Evolutionary conservation across 768 basidiomycete species (phyloP), one percentile per base, ranked within the genome.

Genomic region (Lactarius tabidus): DNA sequence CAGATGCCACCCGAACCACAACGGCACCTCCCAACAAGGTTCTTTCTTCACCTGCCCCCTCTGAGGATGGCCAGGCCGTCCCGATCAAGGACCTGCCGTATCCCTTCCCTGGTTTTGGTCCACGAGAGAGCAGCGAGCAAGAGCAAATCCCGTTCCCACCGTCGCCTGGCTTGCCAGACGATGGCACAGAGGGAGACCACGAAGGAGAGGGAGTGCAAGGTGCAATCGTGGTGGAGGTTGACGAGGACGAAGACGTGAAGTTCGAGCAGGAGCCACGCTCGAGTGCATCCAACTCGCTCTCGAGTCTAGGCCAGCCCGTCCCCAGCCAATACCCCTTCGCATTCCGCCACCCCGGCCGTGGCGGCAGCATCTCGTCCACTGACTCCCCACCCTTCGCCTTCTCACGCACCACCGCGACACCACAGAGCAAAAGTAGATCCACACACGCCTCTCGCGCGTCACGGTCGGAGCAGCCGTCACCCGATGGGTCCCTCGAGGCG

Each of bases 61-160:
- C 86, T 33, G 82, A 80, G 67, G 73, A 82, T 57, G 82, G 76
- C 73, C 84, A 89, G 60, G 78, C 77, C 12, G 77, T 72, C 6
- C 81, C 87, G 35, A 72, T 85, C 61, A 77, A 80, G 76, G 75
- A 76, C 66, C 69, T 88, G 36, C 87, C 88, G 6, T 93, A 93
- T 77, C 89, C 91, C 0, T 92, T 93, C 73, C 75, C 83, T 1
- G 83, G 79, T 9, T 82, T 81, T 62, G 83, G 83, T 54, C 83
- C 85, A 0, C 86, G 86, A 66, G 67, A 70, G 18, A 59, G 60
- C n/a, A 78, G 81, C 12, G 85, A 85, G 20, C 80, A 81, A 68
- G 87, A 81, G 55, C 77, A 88, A 43, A 83, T 92, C 23, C 89
- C 90, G 0, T 92, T 91, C 82, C 91, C 89, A n/a, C 86, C 85